Conservation (phyloP, 139 green algal genomes). For the Gonium pectorale region DNA sequence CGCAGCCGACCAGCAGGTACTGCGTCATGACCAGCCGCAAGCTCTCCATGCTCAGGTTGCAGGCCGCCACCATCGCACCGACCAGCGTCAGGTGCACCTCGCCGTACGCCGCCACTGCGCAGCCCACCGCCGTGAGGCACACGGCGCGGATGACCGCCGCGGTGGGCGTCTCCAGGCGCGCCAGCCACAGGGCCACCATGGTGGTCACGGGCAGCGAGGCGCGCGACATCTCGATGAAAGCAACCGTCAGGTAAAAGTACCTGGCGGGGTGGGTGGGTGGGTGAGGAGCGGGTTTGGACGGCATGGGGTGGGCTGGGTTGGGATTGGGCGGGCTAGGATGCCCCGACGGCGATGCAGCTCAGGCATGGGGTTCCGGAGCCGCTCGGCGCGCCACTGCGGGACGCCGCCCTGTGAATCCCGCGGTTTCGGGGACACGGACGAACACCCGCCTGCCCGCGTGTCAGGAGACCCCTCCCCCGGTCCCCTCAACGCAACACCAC, state of each 20-base stretch:
- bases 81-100: slow-evolving; percentile 43
- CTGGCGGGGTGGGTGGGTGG: background rate
- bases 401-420: too few relatives aligned
- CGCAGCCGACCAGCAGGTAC: slow-evolving; percentile 49
- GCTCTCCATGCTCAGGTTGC: slow-evolving; percentile 44
- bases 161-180: slow-evolving; percentile 47
- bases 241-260: slow-evolving; percentile 55
- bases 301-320: background rate
- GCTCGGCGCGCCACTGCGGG: too few relatives aligned
- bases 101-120: slow-evolving; percentile 46
- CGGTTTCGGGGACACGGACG: background rate
- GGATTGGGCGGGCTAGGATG: background rate
- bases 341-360: background rate
- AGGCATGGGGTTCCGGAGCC: too few relatives aligned
- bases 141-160: slow-evolving; percentile 41
- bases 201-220: slow-evolving; percentile 45
- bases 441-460: too few relatives aligned
- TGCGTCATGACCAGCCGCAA: slow-evolving; percentile 55
- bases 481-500: too few relatives aligned
- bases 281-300: background rate
- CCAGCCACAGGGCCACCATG: slow-evolving; percentile 46
- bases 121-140: slow-evolving; percentile 45
- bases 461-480: too few relatives aligned
- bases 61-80: slow-evolving; percentile 7
- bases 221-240: slow-evolving; percentile 57